phyloP scores from a whole-genome alignment of 2,329 filamentous ascomycete species.

The Ilyonectria mors-panacis region DNA sequence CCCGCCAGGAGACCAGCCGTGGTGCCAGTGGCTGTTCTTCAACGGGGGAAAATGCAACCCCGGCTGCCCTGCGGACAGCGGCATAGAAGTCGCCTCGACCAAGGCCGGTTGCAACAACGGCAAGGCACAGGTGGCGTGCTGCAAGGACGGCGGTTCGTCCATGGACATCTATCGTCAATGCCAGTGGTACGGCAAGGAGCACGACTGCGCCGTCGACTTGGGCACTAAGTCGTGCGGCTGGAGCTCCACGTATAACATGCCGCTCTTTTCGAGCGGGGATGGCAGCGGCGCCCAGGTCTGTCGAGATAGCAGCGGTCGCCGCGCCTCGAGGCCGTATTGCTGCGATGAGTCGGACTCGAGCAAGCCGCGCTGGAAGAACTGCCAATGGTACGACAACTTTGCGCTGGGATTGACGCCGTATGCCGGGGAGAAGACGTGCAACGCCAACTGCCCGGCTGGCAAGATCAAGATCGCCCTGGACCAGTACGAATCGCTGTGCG shows the following conservation, averaged over 20 bases:
- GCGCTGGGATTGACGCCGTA: background rate
- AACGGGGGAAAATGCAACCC: constrained; percentile 1
- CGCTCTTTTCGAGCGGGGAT: background rate
- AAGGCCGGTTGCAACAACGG: constrained; percentile 14
- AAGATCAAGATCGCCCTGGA: constrained; percentile 19
- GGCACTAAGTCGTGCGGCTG: background rate
- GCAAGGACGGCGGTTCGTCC: background rate
- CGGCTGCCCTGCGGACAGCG: background rate
- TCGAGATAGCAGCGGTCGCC: background rate
- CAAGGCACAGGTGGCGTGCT: constrained; percentile 17
- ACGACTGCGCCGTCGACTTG: background rate
- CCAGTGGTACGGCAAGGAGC: constrained; percentile 15
- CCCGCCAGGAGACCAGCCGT: background rate
- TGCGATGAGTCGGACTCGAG: constrained; percentile 10
- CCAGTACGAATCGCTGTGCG: background rate
- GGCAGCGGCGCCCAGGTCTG: constrained; percentile 18
- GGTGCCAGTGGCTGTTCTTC: background rate
- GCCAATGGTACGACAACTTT: constrained; percentile 1
- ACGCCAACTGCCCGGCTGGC: constrained; percentile 9
- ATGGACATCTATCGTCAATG: constrained; percentile 54
- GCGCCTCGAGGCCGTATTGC: background rate
- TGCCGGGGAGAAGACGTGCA: constrained; percentile 3
- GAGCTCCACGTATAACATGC: constrained; percentile 3
- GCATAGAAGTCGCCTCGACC: constrained; percentile 17
- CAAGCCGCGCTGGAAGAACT: constrained; percentile 9